Conservation (phyloP, 306 rosid species). For the Phaseolus lunatus region DNA sequence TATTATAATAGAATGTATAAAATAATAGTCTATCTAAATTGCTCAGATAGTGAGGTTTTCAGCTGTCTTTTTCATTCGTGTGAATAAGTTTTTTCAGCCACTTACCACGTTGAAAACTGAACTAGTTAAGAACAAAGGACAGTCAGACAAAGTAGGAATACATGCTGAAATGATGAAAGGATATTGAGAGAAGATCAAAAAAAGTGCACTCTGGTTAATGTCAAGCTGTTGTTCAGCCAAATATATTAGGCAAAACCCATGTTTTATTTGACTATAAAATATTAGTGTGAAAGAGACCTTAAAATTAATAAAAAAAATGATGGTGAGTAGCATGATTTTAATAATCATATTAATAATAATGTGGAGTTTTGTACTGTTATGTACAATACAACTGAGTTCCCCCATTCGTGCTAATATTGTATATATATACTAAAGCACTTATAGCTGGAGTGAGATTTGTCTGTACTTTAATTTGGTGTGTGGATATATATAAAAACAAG, state of each 20-base stretch:
- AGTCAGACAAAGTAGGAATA: slow-evolving; percentile 21
- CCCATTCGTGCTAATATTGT: neutral
- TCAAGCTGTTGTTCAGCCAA: slow-evolving; percentile 34
- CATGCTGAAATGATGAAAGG: neutral
- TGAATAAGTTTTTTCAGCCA: neutral
- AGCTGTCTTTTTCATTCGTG: neutral
- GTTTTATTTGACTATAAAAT: slow-evolving; percentile 38
- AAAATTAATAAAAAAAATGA: neutral
- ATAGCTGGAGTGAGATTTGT: slow-evolving; percentile 31
- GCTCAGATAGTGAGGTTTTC: neutral
- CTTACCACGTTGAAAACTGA: slow-evolving; percentile 8
- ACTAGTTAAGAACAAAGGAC: neutral
- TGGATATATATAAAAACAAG: slow-evolving; percentile 24
- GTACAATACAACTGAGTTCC: neutral
- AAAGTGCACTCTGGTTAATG: slow-evolving; percentile 11
- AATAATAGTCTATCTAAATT: too few relatives aligned
- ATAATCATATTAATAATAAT: too few relatives aligned
- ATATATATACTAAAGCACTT: neutral
- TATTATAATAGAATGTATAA: too few relatives aligned
- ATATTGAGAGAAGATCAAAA: neutral
- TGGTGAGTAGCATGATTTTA: neutral
- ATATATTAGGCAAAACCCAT: slow-evolving; percentile 44
- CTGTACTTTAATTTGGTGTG: neutral
- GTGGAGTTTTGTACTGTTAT: slow-evolving; percentile 9
- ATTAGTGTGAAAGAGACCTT: neutral